Evolutionary conservation across 2,329 filamentous ascomycete genomes (phyloP), one percentile per base, ranked within the genome.

Genomic region (Aspergillus novoparasiticus): DNA sequence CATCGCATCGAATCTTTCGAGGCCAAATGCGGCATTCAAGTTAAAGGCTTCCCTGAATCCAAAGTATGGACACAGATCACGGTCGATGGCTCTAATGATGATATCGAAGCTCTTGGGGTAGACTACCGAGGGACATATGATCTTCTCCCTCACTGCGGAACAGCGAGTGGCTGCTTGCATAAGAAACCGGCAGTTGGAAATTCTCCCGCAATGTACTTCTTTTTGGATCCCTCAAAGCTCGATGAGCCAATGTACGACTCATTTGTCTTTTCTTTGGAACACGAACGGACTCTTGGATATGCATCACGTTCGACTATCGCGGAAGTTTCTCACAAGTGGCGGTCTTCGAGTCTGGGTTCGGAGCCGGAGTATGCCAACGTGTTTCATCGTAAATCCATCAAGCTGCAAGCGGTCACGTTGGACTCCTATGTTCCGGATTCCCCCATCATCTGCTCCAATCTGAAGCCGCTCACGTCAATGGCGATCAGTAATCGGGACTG

Each of bases 191-290:
- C 57, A 19, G 60, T 30, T 43, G 57, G 59, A 9, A 63, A 63
- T 4, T 59, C 58, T 9, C 68, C 57, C 10, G 70, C 78, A 1
- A 59, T 88, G 0, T 90, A 83, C 66, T 72, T 90, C 2, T 89
- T 89, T 68, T 75, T 87, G 3, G 86, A 90, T 59, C 84, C 86
- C 0, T 76, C 80, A 6, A 81, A 81, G 19, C 78, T 83, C 41
- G 82, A 82, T 0, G 72, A 82, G 32, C 72, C 80, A 0, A 70
- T 77, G 0, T 61, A 82, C 6, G 87, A 90, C 69, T 73, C 72
- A 2, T 88, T 88, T 67, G 83, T 89, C 0, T 87, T 90, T 68
- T 82, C 86, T 2, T 67, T 79, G 8, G 79, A 84, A 54, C 81
- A 81, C 61, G 73, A 75, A 10, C 77, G 81, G 5, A 74, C 84